These are phyloP conservation scores for Fusarium incarnatum DNA, from an alignment of 2,329 filamentous ascomycete genomes.

Conservation along the genomic window DNA sequence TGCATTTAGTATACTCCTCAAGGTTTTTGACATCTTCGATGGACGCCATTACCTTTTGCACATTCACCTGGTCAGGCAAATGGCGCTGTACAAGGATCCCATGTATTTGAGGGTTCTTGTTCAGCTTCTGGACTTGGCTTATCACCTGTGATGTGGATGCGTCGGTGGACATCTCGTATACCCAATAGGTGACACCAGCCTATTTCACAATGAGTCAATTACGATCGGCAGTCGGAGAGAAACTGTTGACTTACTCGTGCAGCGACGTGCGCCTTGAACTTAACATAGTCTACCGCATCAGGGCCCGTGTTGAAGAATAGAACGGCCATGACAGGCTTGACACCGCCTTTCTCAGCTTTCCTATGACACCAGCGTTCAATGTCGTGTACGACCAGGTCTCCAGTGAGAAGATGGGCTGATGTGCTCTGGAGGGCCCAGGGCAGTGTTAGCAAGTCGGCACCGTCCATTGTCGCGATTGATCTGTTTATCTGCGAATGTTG, in stretches of 20 bases:
- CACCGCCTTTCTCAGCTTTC: not conserved
- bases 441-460: not conserved
- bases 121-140: not conserved
- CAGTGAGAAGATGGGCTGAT: not conserved
- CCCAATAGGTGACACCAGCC: constrained; percentile 7
- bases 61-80: not conserved
- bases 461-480: not conserved
- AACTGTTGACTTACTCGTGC: not conserved
- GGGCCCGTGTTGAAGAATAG: not conserved
- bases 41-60: not conserved
- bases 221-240: not conserved
- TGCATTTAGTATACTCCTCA: not conserved
- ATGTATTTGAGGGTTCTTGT: not conserved
- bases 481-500: not conserved
- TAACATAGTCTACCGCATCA: not conserved
- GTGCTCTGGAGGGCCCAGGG: not conserved
- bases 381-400: not conserved
- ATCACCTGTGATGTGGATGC: not conserved
- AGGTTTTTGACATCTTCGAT: not conserved
- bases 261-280: constrained; percentile 6
- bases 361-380: constrained; percentile 5
- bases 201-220: not conserved
- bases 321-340: constrained; percentile 2
- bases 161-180: constrained; percentile 2
- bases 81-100: constrained; percentile 6